Base-by-base conservation (phyloP, 2,329 filamentous ascomycete genomes). In the Pseudogymnoascus sp. region DNA sequence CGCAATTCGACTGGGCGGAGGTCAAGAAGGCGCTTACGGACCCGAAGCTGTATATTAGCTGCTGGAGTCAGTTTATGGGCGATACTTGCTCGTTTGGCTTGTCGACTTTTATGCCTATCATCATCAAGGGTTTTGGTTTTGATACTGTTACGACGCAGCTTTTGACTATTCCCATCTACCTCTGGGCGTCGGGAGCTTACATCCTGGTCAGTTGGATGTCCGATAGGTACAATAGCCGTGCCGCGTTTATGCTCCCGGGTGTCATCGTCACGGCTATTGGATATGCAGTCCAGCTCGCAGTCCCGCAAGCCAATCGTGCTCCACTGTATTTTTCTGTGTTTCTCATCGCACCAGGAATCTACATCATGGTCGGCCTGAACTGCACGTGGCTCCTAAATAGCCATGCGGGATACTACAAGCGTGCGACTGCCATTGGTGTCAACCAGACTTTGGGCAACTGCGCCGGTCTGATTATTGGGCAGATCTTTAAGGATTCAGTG, bases 161-260 rank as follows among this genome's bases (percentile, higher is more conserved):
- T 37, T 73, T 85, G 36, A 84, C 81, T 3, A 80, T 85, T 0
- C 83, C 83, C 0, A 80, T 84, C n/a, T 85, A 82, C 66, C 69
- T 82, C 12, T 78, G 78, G 64, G 81, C 79, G 2, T 80, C 77
- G 0, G 64, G 78, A 5, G 69, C 72, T 25, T 84, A 80, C 66
- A 71, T 84, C 5, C 64, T 68, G 0, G 67, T 80, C 1, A 78
- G 81, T 1, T 79, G 71, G 43, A 65, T 77, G n/a, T 81, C 80
- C 0, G 82, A 84, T 69, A 72, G 74, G 37, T 69, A 66, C 28
- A 63, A 63, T 8, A 16, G 38, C 11, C 60, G 63, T 9, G 43
- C 43, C 14, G 18, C 49, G 3, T 63, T 64, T 11, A 64, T 64
- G 61, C 18, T 63, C 9, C 46, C 49, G 2, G 61, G 34, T 37